Evolutionary conservation across 2,329 filamentous ascomycete species (phyloP), one percentile per base, ranked within the genome.

Genomic region (Talaromyces piceae): DNA sequence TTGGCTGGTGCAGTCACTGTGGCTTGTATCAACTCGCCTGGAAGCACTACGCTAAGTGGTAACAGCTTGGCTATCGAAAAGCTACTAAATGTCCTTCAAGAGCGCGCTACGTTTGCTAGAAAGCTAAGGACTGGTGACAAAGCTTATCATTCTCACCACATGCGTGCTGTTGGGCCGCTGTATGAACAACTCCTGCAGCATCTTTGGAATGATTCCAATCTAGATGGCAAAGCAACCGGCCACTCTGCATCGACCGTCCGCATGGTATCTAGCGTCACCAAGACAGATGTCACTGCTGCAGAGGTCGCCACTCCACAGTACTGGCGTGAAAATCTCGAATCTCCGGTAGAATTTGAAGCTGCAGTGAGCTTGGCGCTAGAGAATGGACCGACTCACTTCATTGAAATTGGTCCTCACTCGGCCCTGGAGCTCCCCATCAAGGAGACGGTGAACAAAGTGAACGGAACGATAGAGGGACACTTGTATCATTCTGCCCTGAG

Each of bases 121-220:
- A 13, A 47, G 55, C 30, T 43, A 13, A 22, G 27, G 22, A 33
- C 26, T 20, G 61, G 54, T 31, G 41, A 16, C n/a, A 26, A 45
- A 4, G 63, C 62, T 1, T 66, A 66, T 52, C 62, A 67, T 48
- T 66, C 63, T 16, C 16, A 61, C n/a, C 68, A 72, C 43, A 70
- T 74, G 70, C 52, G 60, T 56, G 20, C 54, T 49, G 28, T 54
- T 52, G 41, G 59, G 77, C 0, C 67, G 8, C 53, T 61, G 8
- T 66, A 65, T 39, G 33, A 41, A 6, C 23, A 45, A 1, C 45
- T 51, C 1, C 57, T 64, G n/a, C 20, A 23, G n/a, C 28, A 20
- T 37, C n/a, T 53, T 30, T 54, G 53, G 8, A 7, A 28, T 25
- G 13, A 18, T 26, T n/a, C 30, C 31, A 30, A 33, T 12, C 11